phyloP scores from a whole-genome alignment of 768 basidiomycete genomes.

The Boletus tylopilopsis region DNA sequence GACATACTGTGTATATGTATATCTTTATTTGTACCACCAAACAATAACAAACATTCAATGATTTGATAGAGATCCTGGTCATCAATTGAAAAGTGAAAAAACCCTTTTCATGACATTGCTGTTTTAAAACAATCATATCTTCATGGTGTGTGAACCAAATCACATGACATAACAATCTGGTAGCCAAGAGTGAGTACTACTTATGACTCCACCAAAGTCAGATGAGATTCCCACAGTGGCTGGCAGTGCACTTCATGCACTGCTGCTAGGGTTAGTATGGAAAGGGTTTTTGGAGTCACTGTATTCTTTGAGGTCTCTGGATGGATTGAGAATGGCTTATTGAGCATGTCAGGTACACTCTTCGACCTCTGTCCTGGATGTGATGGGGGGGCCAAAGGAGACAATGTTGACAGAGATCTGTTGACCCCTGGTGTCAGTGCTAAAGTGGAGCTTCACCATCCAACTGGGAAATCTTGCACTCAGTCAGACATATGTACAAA shows the following conservation, averaged over 20 bases:
- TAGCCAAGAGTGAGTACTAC: neutral
- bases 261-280: neutral
- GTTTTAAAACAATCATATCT: neutral
- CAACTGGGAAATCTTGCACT: conserved; percentile 48
- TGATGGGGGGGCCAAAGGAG: conserved; percentile 47
- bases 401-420: conserved; percentile 37
- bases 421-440: conserved; percentile 36
- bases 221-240: neutral
- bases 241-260: neutral
- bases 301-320: conserved; percentile 3
- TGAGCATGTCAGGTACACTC: conserved; percentile 66
- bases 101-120: neutral
- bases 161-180: neutral
- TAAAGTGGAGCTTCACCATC: conserved; percentile 44
- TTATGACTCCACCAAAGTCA: neutral
- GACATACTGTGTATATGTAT: neutral
- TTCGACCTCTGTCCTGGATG: conserved; percentile 51
- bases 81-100: neutral
- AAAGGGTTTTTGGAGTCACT: neutral
- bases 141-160: neutral
- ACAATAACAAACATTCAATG: neutral
- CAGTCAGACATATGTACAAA: conserved; percentile 48
- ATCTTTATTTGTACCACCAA: neutral
- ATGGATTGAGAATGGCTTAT: conserved; percentile 61
- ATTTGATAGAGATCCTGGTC: neutral